phyloP scores from a whole-genome alignment of 257 asterid genomes.

The Forsythia suspensa region DNA sequence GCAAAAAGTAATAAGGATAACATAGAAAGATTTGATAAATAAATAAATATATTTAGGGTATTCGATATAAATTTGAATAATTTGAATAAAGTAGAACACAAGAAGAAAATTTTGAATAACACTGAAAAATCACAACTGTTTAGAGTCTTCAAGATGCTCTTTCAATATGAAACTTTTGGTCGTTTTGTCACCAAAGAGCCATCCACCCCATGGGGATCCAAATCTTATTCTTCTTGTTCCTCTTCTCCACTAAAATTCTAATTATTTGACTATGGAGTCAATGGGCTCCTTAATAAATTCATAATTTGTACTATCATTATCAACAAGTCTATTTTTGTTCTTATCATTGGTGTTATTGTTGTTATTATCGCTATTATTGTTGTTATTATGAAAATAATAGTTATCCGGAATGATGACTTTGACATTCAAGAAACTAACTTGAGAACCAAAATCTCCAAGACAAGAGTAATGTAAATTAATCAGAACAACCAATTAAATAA shows the following conservation, averaged over 20 bases:
- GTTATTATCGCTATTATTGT: conserved; percentile 17
- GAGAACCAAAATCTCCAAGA: too few relatives aligned
- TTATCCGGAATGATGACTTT: conserved; percentile 26
- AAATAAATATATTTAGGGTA: too few relatives aligned
- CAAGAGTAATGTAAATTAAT: too few relatives aligned
- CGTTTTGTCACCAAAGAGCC: conserved; percentile 69
- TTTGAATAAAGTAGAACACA: not conserved
- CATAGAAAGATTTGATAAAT: not conserved
- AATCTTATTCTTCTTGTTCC: conserved; percentile 38
- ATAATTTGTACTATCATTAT: conserved; percentile 23
- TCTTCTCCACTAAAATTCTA: conserved; percentile 34
- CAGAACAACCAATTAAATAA: too few relatives aligned
- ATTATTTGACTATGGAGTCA: conserved; percentile 68
- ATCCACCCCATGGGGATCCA: conserved; percentile 51
- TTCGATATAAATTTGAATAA: too few relatives aligned
- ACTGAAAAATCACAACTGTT: conserved; percentile 45
- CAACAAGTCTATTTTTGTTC: conserved; percentile 9
- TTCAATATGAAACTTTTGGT: conserved; percentile 56
- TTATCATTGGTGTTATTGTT: conserved; percentile 15
- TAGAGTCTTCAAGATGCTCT: conserved; percentile 77
- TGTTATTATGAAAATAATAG: conserved; percentile 19
- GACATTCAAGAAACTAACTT: not conserved
- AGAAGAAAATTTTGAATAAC: not conserved
- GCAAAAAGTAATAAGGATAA: not conserved
- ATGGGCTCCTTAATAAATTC: conserved; percentile 50